These are phyloP conservation scores for Syncephalastrum racemosum DNA, from an alignment of 371 early-diverging fungal species.

Conservation along the genomic window DNA sequence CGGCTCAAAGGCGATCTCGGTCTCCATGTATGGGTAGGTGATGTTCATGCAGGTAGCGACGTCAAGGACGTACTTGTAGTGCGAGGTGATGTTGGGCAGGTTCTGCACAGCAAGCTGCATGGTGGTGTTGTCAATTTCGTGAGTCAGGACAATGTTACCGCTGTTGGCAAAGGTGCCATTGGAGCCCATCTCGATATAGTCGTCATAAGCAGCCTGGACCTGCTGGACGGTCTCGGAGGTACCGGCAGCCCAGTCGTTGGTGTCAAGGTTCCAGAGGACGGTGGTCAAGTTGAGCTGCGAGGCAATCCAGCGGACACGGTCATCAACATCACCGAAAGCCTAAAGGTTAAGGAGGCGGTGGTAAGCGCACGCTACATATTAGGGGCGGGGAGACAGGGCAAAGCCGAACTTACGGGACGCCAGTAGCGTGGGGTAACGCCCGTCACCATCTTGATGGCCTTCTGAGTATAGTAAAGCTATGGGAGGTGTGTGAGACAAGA, in stretches of 20 bases:
- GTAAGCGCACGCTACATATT: too few relatives aligned
- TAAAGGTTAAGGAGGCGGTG: slow-evolving; percentile 1
- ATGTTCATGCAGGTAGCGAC: slow-evolving; percentile 51
- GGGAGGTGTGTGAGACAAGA: slow-evolving; percentile 14
- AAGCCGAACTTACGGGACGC: slow-evolving; percentile 41
- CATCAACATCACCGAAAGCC: slow-evolving; percentile 48
- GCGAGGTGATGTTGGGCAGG: slow-evolving; percentile 35
- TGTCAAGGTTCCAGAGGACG: slow-evolving; percentile 45
- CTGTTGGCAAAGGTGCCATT: slow-evolving; percentile 31
- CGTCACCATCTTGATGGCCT: slow-evolving; percentile 49
- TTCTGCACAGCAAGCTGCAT: slow-evolving; percentile 42
- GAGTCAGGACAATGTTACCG: slow-evolving; percentile 45
- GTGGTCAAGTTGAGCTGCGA: slow-evolving; percentile 42
- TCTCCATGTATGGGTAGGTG: slow-evolving; percentile 41
- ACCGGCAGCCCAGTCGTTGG: slow-evolving; percentile 42
- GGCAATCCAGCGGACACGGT: slow-evolving; percentile 52
- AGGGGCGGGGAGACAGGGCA: background rate
- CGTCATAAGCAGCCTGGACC: slow-evolving; percentile 24
- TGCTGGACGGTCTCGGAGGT: slow-evolving; percentile 15
- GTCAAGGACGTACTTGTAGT: slow-evolving; percentile 39
- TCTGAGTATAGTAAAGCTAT: slow-evolving; percentile 53
- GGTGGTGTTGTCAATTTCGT: slow-evolving; percentile 46
- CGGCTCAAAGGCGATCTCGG: slow-evolving; percentile 30
- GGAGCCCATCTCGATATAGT: slow-evolving; percentile 41
- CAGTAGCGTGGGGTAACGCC: slow-evolving; percentile 53